Base-by-base conservation (phyloP, 1,284 basidiomycete species). In the Apiotrichum montevideense region DNA sequence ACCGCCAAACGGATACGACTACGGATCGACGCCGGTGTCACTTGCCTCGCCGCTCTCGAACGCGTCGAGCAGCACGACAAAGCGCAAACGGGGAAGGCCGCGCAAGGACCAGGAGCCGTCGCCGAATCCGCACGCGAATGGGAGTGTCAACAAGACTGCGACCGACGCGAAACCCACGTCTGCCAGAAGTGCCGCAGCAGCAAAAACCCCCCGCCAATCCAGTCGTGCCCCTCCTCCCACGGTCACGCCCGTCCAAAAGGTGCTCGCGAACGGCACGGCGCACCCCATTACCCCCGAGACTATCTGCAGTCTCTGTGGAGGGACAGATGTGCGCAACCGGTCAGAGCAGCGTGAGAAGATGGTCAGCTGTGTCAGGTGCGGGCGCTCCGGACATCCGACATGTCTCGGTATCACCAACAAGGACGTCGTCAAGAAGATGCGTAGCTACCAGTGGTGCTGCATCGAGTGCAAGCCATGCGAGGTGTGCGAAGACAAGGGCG, bases 381-480 rank as follows among this genome's bases (percentile, higher is more conserved):
- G 73, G 1, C 59, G 70, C 50, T 67, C 67, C 29, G 72, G 72
- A 2, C 91, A 95, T 73, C 85, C 86, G 7, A 84, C 82, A 46
- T 95, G 91, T 69, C 81, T 93, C 77, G 57, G 57, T 2, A 52
- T 54, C 52, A 57, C 48, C 15, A 56, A 56, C 50, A 55, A 54
- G 9, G 46, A 44, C 33, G 53, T 62, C 29, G 51, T 57, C 46
- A 56, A 62, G 55, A 64, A 65, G 47, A 72, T 77, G 73, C 76
- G 80, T 56, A 80, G 81, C 54, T 95, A 94, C 72, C 79, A 82
- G 35, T 98, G 95, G 95, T 83, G 83, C 63, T 98, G 95, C 72
- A 83, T 85, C 53, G 90, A 95, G 65, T 98, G 95, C 80, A 98
- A 96, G 79, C 85, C 81, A 53, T 98, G 95, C 74, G 91, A 96